phyloP scores from a whole-genome alignment of 306 rosid genomes.

The Fragaria ananassa region DNA sequence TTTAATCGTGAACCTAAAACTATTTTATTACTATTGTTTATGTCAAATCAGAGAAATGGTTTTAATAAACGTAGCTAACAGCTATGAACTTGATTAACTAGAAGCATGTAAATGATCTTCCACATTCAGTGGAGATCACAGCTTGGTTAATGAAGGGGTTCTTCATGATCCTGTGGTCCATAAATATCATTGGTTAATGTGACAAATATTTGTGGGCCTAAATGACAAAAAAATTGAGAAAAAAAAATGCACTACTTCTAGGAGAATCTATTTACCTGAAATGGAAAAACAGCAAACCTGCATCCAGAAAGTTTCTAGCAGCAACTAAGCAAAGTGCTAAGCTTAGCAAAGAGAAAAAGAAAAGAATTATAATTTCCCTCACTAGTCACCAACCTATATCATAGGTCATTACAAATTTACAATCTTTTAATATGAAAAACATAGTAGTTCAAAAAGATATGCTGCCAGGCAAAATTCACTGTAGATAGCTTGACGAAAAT shows the following conservation, averaged over 20 bases:
- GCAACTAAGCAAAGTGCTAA: neutral
- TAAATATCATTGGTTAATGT: neutral
- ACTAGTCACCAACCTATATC: neutral
- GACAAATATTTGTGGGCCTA: neutral
- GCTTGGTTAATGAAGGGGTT: neutral
- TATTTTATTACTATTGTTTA: too few species aligned
- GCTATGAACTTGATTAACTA: neutral
- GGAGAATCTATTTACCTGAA: neutral
- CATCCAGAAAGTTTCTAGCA: neutral
- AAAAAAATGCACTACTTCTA: neutral
- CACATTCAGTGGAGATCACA: neutral
- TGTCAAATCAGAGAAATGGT: too few species aligned
- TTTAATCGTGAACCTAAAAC: too few species aligned
- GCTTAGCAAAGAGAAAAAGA: neutral
- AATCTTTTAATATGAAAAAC: too few species aligned
- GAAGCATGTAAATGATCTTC: neutral
- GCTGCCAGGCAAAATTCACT: too few species aligned
- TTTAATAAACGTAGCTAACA: neutral
- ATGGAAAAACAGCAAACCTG: neutral
- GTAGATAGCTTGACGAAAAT: neutral
- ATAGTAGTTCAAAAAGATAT: neutral
- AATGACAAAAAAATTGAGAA: neutral
- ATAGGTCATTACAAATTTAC: neutral
- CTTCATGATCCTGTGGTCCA: neutral
- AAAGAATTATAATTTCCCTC: neutral